These are phyloP conservation scores for Orbilia oligospora DNA, from an alignment of 2,329 filamentous ascomycete species.

Conservation along the genomic window DNA sequence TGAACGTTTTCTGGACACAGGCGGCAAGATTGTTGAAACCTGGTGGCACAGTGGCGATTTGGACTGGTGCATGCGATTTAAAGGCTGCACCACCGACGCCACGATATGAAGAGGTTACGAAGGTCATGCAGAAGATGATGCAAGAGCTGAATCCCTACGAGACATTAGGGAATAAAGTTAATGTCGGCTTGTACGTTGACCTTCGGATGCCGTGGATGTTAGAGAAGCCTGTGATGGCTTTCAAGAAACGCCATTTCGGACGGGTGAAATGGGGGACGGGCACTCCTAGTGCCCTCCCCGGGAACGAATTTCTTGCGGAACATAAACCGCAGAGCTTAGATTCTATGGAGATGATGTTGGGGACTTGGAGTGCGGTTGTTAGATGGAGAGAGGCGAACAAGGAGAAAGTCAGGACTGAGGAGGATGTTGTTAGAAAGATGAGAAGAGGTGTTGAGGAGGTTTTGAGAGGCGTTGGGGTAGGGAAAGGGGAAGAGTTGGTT, in stretches of 20 bases:
- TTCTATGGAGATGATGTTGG: slow-evolving; percentile 66
- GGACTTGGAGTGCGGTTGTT: slow-evolving; percentile 67
- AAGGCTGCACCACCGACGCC: slow-evolving; percentile 66
- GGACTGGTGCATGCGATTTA: slow-evolving; percentile 66
- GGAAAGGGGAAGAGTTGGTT: slow-evolving; percentile 10
- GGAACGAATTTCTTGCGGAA: slow-evolving; percentile 64
- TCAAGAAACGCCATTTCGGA: slow-evolving; percentile 68
- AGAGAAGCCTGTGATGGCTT: slow-evolving; percentile 65
- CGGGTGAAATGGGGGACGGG: slow-evolving; percentile 69
- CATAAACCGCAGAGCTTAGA: slow-evolving; percentile 64
- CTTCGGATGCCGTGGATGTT: slow-evolving; percentile 70
- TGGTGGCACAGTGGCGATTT: slow-evolving; percentile 73
- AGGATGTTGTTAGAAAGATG: slow-evolving; percentile 66
- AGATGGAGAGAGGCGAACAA: slow-evolving; percentile 70
- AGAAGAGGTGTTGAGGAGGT: slow-evolving; percentile 23
- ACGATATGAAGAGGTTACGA: slow-evolving; percentile 68
- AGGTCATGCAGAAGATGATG: slow-evolving; percentile 67
- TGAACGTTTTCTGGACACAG: slow-evolving; percentile 70
- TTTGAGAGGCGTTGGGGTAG: neutral
- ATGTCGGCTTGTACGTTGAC: neutral
- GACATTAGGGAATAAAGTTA: slow-evolving; percentile 66
- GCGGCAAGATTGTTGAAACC: slow-evolving; percentile 70
- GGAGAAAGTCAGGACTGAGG: slow-evolving; percentile 67
- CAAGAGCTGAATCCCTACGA: slow-evolving; percentile 66
- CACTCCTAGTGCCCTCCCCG: slow-evolving; percentile 42